A percentile compares a stretch with the other conserved stretches of the same genome.
Conservation (phyloP, 1,284 basidiomycete genomes). For the Trametes hirsuta region DNA sequence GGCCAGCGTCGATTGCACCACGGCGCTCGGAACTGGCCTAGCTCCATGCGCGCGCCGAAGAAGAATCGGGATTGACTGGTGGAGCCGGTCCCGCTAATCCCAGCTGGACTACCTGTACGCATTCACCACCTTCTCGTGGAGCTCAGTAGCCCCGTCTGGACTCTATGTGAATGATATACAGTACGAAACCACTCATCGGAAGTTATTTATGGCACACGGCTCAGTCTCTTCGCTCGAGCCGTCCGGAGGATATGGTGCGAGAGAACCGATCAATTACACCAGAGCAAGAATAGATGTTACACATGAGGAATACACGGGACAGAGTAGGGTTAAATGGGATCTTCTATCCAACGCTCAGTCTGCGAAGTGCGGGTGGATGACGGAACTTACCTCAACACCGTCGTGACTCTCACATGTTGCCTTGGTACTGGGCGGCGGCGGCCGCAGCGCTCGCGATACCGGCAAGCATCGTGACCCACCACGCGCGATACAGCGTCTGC, state of each 20-base stretch:
- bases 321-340: not conserved
- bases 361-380: not conserved
- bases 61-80: not conserved
- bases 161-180: not conserved
- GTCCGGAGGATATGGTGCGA: not conserved
- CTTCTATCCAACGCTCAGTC: not conserved
- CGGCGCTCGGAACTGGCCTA: not conserved
- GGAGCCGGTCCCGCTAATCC: not conserved
- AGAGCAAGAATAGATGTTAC: slow-evolving; percentile 6
- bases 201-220: not conserved
- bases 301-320: slow-evolving; percentile 10
- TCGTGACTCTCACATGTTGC: not conserved
- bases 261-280: slow-evolving; percentile 1
- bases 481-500: slow-evolving; percentile 79
- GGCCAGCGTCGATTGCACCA: not conserved
- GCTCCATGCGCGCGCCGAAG: not conserved
- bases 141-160: not conserved
- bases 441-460: slow-evolving; percentile 61
- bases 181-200: not conserved
- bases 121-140: not conserved
- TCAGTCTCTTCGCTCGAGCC: not conserved
- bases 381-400: not conserved
- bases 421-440: slow-evolving; percentile 15
- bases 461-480: slow-evolving; percentile 83
- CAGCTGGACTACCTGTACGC: not conserved